Evolutionary conservation across 2,329 filamentous ascomycete genomes (phyloP), one percentile per base, ranked within the genome.

Genomic region (Tetracladium maxilliforme): DNA sequence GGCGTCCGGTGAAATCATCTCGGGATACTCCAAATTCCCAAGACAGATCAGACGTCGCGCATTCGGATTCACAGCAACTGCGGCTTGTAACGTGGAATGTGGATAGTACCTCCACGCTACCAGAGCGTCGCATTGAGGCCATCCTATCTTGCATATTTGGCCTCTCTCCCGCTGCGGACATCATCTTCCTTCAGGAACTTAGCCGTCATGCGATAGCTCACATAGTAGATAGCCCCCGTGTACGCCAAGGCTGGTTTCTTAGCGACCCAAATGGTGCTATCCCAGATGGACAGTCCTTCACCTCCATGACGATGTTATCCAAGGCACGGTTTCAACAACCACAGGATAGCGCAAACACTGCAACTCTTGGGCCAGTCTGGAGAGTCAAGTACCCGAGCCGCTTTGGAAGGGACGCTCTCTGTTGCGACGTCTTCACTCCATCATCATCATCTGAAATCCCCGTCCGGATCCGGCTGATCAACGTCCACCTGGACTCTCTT

Each of bases 401-500:
- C 9, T 53, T 43, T 24, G 34, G 27, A 7, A 36, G 48, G 16
- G 39, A 50, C 30, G 48, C 48, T 2, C 38, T 53, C 6, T 53
- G 46, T 28, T 48, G 48, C 29, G 48, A 53, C 19, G 15, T 52
- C 7, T 27, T 43, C 9, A 14, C 43, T 7, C 30, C 30, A 8
- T 29, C 32, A 4, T 17, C 19, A n/a, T 17, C n/a, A 17, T 13
- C 9, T 14, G 11, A 22, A 14, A 22, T 22, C 22, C 25, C 19
- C 23, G 12, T 20, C 10, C 3, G 27, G 17, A 14, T 45, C 14
- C 43, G 43, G 6, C 38, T 54, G n/a, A 26, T 48, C 27, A 55
- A 56, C 16, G 47, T 56, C 9, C 50, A 56, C 26, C 38, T 56
- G 7, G 49, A 56, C 30, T 53, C 46, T 2, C 39, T 48, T 5